A percentile compares a stretch with the other conserved stretches of the same genome.
phyloP scores from a whole-genome alignment of 2,329 filamentous ascomycete genomes.

The Neobulgaria alba region DNA sequence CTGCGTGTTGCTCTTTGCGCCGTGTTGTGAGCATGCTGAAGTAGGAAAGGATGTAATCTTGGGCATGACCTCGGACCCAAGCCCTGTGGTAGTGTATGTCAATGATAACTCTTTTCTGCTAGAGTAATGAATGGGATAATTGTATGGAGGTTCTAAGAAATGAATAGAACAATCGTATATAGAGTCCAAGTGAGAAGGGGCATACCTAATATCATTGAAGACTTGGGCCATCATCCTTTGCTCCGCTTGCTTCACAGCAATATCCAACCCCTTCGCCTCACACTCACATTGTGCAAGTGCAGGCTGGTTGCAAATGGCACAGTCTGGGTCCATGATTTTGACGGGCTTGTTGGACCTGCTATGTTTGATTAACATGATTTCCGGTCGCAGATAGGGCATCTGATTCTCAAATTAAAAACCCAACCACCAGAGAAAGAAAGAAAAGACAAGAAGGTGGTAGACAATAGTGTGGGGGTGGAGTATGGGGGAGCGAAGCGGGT shows the following conservation, averaged over 20 bases:
- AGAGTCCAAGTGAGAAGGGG: slow-evolving; percentile 6
- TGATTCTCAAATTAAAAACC: slow-evolving; percentile 1
- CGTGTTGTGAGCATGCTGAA: slow-evolving; percentile 53
- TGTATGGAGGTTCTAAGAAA: neutral
- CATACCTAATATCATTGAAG: slow-evolving; percentile 56
- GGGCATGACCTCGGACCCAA: slow-evolving; percentile 57
- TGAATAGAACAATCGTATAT: neutral
- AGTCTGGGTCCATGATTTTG: slow-evolving; percentile 61
- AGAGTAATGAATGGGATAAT: neutral
- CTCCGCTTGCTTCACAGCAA: slow-evolving; percentile 55
- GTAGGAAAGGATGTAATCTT: slow-evolving; percentile 60
- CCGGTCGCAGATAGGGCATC: slow-evolving; percentile 18
- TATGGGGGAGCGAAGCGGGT: slow-evolving; percentile 1
- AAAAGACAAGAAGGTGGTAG: neutral
- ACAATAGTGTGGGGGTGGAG: slow-evolving; percentile 1
- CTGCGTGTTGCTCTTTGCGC: slow-evolving; percentile 48
- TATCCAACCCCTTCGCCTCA: slow-evolving; percentile 56
- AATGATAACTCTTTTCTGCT: neutral
- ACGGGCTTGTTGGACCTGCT: slow-evolving; percentile 29
- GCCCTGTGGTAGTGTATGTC: slow-evolving; percentile 32
- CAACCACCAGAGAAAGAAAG: no score
- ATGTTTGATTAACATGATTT: slow-evolving; percentile 26
- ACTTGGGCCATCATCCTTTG: slow-evolving; percentile 53
- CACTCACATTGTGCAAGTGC: slow-evolving; percentile 53
- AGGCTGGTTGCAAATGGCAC: slow-evolving; percentile 56